A percentile compares a stretch with the other conserved stretches of the same genome.
Conservation (phyloP, 345 rosid species). For the Cardamine occulta region DNA sequence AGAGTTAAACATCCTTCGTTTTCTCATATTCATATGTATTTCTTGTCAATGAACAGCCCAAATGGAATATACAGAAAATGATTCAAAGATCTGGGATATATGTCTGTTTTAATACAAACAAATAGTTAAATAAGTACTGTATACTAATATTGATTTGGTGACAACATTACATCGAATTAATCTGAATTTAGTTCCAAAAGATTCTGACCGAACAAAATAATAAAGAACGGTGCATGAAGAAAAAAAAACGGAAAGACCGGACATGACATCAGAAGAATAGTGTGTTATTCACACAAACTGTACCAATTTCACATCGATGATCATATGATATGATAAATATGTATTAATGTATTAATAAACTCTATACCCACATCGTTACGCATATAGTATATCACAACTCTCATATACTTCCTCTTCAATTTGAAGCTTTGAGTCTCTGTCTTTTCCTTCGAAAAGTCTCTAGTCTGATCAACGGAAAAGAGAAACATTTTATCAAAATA, state of each 20-base stretch:
- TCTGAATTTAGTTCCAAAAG: background rate
- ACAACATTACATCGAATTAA: background rate
- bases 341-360: constrained; percentile 25
- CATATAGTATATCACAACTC: background rate
- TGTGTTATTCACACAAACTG: constrained; percentile 10
- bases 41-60: background rate
- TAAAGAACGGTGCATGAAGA: constrained; percentile 23
- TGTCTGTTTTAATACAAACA: background rate
- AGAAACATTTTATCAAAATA: background rate
- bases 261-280: constrained; percentile 18
- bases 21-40: constrained; percentile 12
- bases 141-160: constrained; percentile 5
- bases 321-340: constrained; percentile 32
- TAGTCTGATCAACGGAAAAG: constrained; percentile 29
- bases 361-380: constrained; percentile 25
- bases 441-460: background rate
- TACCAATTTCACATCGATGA: constrained; percentile 14
- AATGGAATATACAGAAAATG: constrained; percentile 8
- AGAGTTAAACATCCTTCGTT: background rate
- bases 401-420: constrained; percentile 22
- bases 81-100: background rate
- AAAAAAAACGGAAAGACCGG: background rate
- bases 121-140: background rate
- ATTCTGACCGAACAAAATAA: constrained; percentile 18
- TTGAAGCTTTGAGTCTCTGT: background rate